Evolutionary conservation across 768 basidiomycete genomes (phyloP).

Genomic region (Russula lepida): DNA sequence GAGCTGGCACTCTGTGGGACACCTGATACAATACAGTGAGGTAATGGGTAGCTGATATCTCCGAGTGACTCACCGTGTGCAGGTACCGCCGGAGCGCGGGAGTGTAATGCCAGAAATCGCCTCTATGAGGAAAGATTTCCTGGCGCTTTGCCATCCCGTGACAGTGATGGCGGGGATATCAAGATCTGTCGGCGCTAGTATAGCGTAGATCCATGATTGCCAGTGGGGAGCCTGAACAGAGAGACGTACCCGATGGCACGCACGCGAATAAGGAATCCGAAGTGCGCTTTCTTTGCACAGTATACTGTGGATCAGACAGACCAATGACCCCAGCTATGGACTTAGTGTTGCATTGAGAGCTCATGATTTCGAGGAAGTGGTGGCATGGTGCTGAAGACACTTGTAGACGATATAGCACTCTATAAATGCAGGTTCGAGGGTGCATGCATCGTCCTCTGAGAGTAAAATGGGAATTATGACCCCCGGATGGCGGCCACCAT

Average conservation of each 20-base stretch:
- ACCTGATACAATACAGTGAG: slow-evolving; percentile 21
- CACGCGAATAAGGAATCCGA: slow-evolving; percentile 51
- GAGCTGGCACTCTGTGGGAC: slow-evolving; percentile 32
- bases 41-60: not conserved
- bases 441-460: not conserved
- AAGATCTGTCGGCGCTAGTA: slow-evolving; percentile 55
- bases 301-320: slow-evolving; percentile 38
- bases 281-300: slow-evolving; percentile 35
- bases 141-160: slow-evolving; percentile 64
- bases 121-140: slow-evolving; percentile 73
- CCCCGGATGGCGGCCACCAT: not conserved
- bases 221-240: not conserved
- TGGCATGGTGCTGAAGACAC: no score
- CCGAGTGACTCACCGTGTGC: slow-evolving; percentile 46
- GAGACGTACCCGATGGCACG: slow-evolving; percentile 49
- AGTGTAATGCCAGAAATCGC: slow-evolving; percentile 65
- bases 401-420: not conserved
- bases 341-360: not conserved
- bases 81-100: slow-evolving; percentile 63
- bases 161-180: slow-evolving; percentile 69
- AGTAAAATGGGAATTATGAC: not conserved
- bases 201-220: not conserved
- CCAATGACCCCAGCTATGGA: slow-evolving; percentile 32
- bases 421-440: not conserved
- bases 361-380: not conserved